These are phyloP conservation scores for Urtica urens DNA, from an alignment of 306 rosid species.

Conservation along the genomic window DNA sequence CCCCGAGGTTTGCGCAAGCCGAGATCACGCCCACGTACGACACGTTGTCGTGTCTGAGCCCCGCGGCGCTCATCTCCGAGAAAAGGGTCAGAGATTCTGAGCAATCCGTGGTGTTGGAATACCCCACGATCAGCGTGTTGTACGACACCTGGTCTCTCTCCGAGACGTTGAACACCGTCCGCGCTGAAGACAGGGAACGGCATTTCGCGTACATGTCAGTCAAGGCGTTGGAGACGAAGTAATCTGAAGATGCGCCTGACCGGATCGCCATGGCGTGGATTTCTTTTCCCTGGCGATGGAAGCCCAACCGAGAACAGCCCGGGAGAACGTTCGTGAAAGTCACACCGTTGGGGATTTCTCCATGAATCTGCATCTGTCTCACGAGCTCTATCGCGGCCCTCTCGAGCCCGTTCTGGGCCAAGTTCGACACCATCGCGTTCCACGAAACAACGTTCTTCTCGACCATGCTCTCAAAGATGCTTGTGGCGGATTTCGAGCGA, in stretches of 20 bases:
- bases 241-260: constrained; percentile 33
- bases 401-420: constrained; percentile 55
- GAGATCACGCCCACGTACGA: constrained; percentile 71
- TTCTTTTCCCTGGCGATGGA: constrained; percentile 53
- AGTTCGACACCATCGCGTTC: constrained; percentile 89
- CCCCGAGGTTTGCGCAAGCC: constrained; percentile 70
- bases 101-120: constrained; percentile 54
- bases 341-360: constrained; percentile 51
- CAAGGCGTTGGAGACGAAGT: constrained; percentile 71
- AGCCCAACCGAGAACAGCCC: constrained; percentile 70
- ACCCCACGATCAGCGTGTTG: constrained; percentile 63
- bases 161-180: constrained; percentile 50
- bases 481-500: constrained; percentile 29
- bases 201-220: constrained; percentile 81
- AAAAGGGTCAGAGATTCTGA: constrained; percentile 52
- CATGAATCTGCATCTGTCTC: constrained; percentile 55
- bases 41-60: constrained; percentile 48
- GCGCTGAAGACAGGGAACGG: constrained; percentile 47
- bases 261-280: constrained; percentile 58
- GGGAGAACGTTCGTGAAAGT: constrained; percentile 84
- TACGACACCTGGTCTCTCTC: constrained; percentile 57
- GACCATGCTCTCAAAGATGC: constrained; percentile 42
- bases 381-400: constrained; percentile 45
- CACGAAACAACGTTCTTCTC: constrained; percentile 64
- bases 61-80: constrained; percentile 51